Evolutionary conservation across 352 stramenopile species (phyloP).

Genomic region (Albugo candida): DNA sequence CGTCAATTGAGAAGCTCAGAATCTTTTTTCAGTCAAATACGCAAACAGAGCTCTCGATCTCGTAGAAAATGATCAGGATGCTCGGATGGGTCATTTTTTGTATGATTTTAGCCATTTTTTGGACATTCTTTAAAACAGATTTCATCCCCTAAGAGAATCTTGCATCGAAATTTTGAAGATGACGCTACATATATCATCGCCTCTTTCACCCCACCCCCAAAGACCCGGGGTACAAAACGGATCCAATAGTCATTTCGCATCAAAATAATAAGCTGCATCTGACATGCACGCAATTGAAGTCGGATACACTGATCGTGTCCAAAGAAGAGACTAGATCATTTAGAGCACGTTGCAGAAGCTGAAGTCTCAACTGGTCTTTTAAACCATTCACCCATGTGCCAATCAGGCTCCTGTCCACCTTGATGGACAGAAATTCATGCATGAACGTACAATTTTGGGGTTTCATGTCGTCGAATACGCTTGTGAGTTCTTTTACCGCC

Average conservation of each 20-base stretch:
- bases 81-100: too few species aligned
- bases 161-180: slow-evolving; percentile 2
- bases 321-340: slow-evolving; percentile 12
- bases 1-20: too few species aligned
- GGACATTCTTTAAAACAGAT: too few species aligned
- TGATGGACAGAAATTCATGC: slow-evolving; percentile 15
- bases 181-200: slow-evolving; percentile 47
- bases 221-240: slow-evolving; percentile 49
- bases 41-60: too few species aligned
- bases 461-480: slow-evolving; percentile 15
- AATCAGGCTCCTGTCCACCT: slow-evolving; percentile 34
- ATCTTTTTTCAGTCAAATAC: too few species aligned
- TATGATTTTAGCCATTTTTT: too few species aligned
- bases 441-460: too few species aligned
- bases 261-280: not conserved
- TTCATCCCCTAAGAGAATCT: too few species aligned
- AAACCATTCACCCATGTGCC: slow-evolving; percentile 29
- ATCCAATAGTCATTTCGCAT: slow-evolving; percentile 42
- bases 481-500: slow-evolving; percentile 32
- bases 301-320: too few species aligned
- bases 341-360: slow-evolving; percentile 19
- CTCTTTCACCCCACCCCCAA: slow-evolving; percentile 64
- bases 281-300: too few species aligned
- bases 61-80: too few species aligned
- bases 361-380: slow-evolving; percentile 52